These are phyloP conservation scores for Symmetrospora coprosmae DNA, from an alignment of 768 basidiomycete genomes.

Conservation along the genomic window DNA sequence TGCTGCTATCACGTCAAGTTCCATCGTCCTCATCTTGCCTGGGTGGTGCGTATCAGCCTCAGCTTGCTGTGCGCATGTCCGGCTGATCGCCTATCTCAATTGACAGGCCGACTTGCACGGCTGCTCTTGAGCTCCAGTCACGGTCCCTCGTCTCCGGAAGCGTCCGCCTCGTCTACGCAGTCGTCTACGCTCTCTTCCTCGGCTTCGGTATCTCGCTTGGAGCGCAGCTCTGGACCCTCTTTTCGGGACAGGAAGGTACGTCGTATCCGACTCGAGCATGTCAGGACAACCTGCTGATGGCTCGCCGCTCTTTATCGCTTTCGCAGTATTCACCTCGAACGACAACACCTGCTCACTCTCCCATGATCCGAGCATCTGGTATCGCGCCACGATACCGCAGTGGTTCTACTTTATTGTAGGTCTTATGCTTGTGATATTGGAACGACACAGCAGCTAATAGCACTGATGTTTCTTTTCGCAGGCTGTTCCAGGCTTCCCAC, in stretches of 20 bases:
- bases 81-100: slow-evolving; percentile 30
- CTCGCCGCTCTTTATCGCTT: slow-evolving; percentile 17
- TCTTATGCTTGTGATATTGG: slow-evolving; percentile 15
- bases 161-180: slow-evolving; percentile 56
- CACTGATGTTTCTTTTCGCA: neutral
- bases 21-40: slow-evolving; percentile 50
- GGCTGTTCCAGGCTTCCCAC: slow-evolving; percentile 51
- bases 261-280: too few species aligned
- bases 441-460: neutral
- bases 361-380: slow-evolving; percentile 56
- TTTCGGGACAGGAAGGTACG: slow-evolving; percentile 23
- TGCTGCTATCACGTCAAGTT: slow-evolving; percentile 63
- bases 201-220: slow-evolving; percentile 75
- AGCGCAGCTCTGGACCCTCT: slow-evolving; percentile 49
- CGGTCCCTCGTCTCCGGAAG: slow-evolving; percentile 72
- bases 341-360: slow-evolving; percentile 51
- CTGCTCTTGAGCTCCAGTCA: slow-evolving; percentile 62
- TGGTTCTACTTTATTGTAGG: slow-evolving; percentile 50
- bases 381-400: slow-evolving; percentile 52
- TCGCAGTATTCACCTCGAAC: slow-evolving; percentile 41
- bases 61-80: neutral
- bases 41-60: slow-evolving; percentile 17
- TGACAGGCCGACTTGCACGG: slow-evolving; percentile 37
- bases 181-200: slow-evolving; percentile 49
- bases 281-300: neutral